These are phyloP conservation scores for Apiospora kogelbergensis DNA, from an alignment of 2,329 filamentous ascomycete genomes.

Conservation along the genomic window DNA sequence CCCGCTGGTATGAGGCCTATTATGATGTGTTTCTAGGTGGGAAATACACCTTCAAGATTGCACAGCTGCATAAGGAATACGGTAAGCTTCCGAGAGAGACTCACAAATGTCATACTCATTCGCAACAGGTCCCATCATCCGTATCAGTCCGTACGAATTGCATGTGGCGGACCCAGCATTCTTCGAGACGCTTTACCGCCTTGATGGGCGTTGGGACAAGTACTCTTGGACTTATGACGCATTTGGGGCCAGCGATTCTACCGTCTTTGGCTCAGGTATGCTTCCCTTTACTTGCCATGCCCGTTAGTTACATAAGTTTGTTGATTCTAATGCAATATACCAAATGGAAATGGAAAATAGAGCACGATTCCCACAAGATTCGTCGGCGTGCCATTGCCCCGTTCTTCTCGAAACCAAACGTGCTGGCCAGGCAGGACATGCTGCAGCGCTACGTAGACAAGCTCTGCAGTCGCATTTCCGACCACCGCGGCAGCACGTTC, in stretches of 20 bases:
- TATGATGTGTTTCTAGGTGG: background rate
- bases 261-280: constrained; percentile 3
- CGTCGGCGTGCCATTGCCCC: constrained; percentile 30
- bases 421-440: constrained; percentile 19
- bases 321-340: too few species aligned
- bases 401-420: constrained; percentile 34
- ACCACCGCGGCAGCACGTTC: background rate
- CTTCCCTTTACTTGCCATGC: too few species aligned
- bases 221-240: background rate
- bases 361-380: constrained; percentile 33
- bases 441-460: constrained; percentile 14
- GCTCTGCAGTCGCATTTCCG: constrained; percentile 12
- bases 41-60: background rate
- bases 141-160: constrained; percentile 24
- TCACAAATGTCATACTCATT: background rate
- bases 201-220: constrained; percentile 32
- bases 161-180: constrained; percentile 27
- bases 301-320: too few species aligned
- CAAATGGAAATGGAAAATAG: too few species aligned
- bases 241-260: background rate
- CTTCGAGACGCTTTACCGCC: constrained; percentile 38
- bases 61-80: background rate
- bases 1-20: constrained; percentile 11
- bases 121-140: constrained; percentile 21
- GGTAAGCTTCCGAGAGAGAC: background rate